Evolutionary conservation across 441 rosid species (phyloP).

Genomic region (Brassica hybrid): DNA sequence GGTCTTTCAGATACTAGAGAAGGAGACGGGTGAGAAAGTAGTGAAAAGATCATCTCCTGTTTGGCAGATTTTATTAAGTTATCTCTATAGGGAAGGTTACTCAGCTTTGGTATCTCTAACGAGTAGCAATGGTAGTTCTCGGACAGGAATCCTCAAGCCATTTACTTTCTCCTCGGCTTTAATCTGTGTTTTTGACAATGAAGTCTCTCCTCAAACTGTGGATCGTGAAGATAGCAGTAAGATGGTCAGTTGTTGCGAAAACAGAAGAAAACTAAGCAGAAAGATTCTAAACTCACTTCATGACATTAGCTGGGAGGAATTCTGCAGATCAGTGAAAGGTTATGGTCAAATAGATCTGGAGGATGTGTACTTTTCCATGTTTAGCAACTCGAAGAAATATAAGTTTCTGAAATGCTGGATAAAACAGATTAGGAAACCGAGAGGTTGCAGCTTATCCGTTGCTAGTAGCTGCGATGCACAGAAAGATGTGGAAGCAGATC

Average conservation of each 20-base stretch:
- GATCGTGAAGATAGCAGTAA: conserved; percentile 42
- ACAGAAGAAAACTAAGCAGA: conserved; percentile 52
- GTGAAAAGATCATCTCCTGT: conserved; percentile 55
- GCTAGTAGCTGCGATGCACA: conserved; percentile 41
- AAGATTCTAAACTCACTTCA: conserved; percentile 45
- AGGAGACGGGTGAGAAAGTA: conserved; percentile 55
- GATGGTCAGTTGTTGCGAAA: conserved; percentile 32
- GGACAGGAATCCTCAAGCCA: conserved; percentile 77
- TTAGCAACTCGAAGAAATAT: conserved; percentile 65
- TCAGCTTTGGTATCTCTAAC: conserved; percentile 70
- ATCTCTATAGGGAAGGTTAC: conserved; percentile 69
- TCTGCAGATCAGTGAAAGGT: conserved; percentile 57
- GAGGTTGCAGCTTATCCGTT: conserved; percentile 40
- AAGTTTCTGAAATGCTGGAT: conserved; percentile 94
- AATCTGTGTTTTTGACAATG: conserved; percentile 50
- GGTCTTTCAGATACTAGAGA: conserved; percentile 60
- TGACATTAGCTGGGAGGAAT: conserved; percentile 65
- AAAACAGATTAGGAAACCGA: conserved; percentile 67
- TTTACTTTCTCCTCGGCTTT: conserved; percentile 71
- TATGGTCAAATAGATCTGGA: conserved; percentile 61
- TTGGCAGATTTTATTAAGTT: conserved; percentile 80
- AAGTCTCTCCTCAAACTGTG: conserved; percentile 33
- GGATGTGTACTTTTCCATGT: conserved; percentile 60
- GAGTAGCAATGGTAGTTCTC: conserved; percentile 46
- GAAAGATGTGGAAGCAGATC: conserved; percentile 47